A percentile compares a stretch with the other conserved stretches of the same genome.
These are phyloP conservation scores for Coemansia biformis DNA, from an alignment of 192 early-diverging fungal genomes.

Conservation along the genomic window DNA sequence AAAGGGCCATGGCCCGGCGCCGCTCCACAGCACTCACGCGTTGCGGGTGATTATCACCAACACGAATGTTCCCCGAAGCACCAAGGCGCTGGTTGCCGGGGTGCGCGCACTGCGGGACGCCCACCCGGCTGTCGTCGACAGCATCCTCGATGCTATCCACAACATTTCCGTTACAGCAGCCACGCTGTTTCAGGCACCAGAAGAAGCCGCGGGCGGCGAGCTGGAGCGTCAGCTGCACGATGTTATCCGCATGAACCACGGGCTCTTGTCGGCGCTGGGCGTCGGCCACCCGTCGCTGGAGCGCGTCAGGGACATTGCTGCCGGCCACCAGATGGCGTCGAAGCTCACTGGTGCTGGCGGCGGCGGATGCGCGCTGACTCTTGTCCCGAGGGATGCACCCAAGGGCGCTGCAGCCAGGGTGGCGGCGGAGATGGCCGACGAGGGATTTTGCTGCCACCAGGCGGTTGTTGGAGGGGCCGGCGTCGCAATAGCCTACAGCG, in stretches of 20 bases:
- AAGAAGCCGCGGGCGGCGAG: neutral
- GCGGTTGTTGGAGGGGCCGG: slow-evolving; percentile 67
- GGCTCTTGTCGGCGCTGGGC: slow-evolving; percentile 67
- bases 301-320: slow-evolving; percentile 62
- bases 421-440: slow-evolving; percentile 45
- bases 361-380: slow-evolving; percentile 89
- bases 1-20: slow-evolving; percentile 53
- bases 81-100: slow-evolving; percentile 76
- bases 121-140: slow-evolving; percentile 57
- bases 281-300: slow-evolving; percentile 84
- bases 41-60: slow-evolving; percentile 82
- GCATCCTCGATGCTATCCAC: slow-evolving; percentile 66
- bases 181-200: slow-evolving; percentile 19
- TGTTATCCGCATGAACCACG: slow-evolving; percentile 82
- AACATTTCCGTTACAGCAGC: slow-evolving; percentile 48
- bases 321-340: slow-evolving; percentile 57
- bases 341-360: slow-evolving; percentile 98
- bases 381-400: slow-evolving; percentile 45
- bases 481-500: slow-evolving; percentile 36
- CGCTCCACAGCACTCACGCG: slow-evolving; percentile 54
- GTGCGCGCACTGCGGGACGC: slow-evolving; percentile 57
- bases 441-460: slow-evolving; percentile 69
- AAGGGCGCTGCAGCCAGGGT: slow-evolving; percentile 37
- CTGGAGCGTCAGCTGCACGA: slow-evolving; percentile 32
- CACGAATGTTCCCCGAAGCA: slow-evolving; percentile 84